Percentiles rank a stretch among this genome's conserved stretches.
phyloP scores from a whole-genome alignment of 768 basidiomycete species.

The Strobilomyces dryophilus region DNA sequence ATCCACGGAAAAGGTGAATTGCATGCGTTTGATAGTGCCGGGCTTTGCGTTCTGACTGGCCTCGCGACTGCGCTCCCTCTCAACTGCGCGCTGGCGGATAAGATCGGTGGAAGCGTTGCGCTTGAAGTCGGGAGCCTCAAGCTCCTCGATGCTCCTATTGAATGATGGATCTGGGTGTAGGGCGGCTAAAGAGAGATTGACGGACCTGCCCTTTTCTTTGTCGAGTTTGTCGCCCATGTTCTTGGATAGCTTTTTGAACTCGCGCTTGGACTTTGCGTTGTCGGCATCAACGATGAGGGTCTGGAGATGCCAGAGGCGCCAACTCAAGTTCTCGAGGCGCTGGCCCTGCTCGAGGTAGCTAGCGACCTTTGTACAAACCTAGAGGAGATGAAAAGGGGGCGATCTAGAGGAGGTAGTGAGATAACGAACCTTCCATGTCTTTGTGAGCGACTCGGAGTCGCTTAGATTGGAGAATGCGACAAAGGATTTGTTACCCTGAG shows the following conservation, averaged over 20 bases:
- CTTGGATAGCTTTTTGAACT: conserved; percentile 87
- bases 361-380: conserved; percentile 90
- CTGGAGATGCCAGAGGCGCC: conserved; percentile 91
- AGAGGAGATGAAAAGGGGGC: conserved; percentile 2
- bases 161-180: conserved; percentile 10
- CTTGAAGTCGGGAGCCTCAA: conserved; percentile 79
- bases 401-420: background rate
- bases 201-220: conserved; percentile 88
- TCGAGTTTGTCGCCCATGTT: conserved; percentile 89
- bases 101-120: conserved; percentile 77
- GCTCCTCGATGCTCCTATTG: conserved; percentile 75
- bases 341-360: conserved; percentile 89
- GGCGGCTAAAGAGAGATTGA: conserved; percentile 17
- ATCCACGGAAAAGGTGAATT: conserved; percentile 85
- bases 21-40: conserved; percentile 82
- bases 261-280: conserved; percentile 81
- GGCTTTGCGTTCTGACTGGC: conserved; percentile 57
- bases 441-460: conserved; percentile 80
- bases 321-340: conserved; percentile 86
- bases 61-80: conserved; percentile 78
- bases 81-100: conserved; percentile 73
- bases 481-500: conserved; percentile 89
- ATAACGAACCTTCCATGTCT: conserved; percentile 79
- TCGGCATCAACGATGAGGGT: conserved; percentile 89
- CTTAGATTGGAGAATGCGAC: conserved; percentile 87